These are phyloP conservation scores for Bruguiera sexangula DNA, from an alignment of 345 rosid species.

Conservation along the genomic window DNA sequence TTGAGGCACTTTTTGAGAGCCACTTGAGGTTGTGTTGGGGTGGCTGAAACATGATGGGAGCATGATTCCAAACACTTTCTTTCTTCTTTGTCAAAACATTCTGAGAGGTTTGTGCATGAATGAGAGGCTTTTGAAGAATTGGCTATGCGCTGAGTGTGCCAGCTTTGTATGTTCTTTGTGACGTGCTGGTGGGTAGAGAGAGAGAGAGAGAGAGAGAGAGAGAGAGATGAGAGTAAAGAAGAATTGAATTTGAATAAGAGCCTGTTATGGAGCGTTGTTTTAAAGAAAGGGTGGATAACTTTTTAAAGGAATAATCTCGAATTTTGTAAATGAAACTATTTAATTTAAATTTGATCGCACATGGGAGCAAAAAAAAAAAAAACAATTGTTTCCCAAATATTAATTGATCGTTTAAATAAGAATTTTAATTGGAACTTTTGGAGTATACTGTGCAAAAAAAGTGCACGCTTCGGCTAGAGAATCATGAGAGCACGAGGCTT, in stretches of 20 bases:
- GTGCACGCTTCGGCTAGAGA: conserved; percentile 4
- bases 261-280: too few species aligned
- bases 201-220: not conserved
- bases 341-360: not conserved
- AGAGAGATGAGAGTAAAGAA: not conserved
- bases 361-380: too few species aligned
- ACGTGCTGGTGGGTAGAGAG: not conserved
- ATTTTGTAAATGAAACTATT: not conserved
- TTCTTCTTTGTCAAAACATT: conserved; percentile 6
- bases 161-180: not conserved
- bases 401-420: too few species aligned
- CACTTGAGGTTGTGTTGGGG: conserved; percentile 31
- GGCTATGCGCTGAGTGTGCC: not conserved
- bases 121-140: not conserved
- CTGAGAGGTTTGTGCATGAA: not conserved
- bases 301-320: too few species aligned
- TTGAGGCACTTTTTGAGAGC: conserved; percentile 35
- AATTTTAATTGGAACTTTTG: not conserved
- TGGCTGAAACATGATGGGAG: conserved; percentile 52
- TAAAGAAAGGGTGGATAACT: too few species aligned
- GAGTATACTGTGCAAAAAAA: not conserved
- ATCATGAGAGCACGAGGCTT: conserved; percentile 20
- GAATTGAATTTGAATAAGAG: too few species aligned
- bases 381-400: too few species aligned
- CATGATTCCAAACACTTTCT: conserved; percentile 27